Conservation (phyloP, 192 early-diverging fungal genomes). For the Endogone sp. region DNA sequence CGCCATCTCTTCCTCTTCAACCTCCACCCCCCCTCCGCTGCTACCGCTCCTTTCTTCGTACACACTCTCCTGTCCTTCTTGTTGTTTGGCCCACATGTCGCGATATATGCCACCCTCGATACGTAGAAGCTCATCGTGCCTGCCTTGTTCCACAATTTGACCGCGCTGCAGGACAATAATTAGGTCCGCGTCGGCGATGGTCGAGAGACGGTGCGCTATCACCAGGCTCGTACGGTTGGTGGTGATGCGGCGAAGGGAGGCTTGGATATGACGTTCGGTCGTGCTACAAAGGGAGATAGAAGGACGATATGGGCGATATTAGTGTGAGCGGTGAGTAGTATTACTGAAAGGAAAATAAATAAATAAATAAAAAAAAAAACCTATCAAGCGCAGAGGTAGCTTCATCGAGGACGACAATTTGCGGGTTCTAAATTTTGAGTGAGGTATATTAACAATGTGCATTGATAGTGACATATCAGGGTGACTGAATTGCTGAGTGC, state of each 20-base stretch:
- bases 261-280: conserved; percentile 67
- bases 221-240: conserved; percentile 76
- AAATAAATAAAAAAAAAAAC: too few relatives aligned
- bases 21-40: background rate
- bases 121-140: conserved; percentile 65
- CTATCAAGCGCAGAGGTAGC: conserved; percentile 52
- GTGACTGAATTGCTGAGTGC: too few relatives aligned
- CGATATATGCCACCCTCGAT: conserved; percentile 63
- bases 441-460: too few relatives aligned
- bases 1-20: background rate
- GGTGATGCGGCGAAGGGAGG: conserved; percentile 70
- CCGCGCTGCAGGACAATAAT: conserved; percentile 84
- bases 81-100: conserved; percentile 75
- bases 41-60: conserved; percentile 32
- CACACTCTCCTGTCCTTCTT: conserved; percentile 21
- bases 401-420: conserved; percentile 57
- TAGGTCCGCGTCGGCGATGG: conserved; percentile 76
- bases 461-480: too few relatives aligned
- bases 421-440: too few relatives aligned
- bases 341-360: too few relatives aligned
- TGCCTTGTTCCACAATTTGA: conserved; percentile 73
- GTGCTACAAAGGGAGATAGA: conserved; percentile 52
- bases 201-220: conserved; percentile 85
- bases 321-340: too few relatives aligned
- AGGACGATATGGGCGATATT: conserved; percentile 45